These are phyloP conservation scores for Cymbidium sinense DNA, from an alignment of 106 monocot species.

Conservation along the genomic window DNA sequence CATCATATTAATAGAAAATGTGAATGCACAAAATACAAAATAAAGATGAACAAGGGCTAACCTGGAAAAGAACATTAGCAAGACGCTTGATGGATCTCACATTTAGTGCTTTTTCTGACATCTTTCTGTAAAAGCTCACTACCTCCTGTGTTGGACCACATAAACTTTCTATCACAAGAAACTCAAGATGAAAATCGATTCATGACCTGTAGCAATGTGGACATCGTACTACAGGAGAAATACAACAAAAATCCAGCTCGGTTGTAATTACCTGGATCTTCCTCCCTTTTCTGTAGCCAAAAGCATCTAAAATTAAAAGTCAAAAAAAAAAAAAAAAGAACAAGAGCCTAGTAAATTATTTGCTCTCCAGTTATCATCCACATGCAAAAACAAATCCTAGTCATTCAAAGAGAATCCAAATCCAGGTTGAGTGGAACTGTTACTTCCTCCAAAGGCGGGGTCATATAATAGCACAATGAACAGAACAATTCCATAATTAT, in stretches of 20 bases:
- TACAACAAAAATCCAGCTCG: constrained; percentile 37
- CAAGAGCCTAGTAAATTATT: not conserved
- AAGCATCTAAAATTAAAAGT: not conserved
- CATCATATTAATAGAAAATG: not conserved
- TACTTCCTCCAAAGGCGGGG: not conserved
- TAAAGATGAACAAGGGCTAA: not conserved
- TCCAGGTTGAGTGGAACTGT: not conserved
- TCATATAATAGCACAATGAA: not conserved
- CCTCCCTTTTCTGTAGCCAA: constrained; percentile 36
- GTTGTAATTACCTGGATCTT: constrained; percentile 36
- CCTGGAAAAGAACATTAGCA: constrained; percentile 58
- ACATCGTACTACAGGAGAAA: constrained; percentile 44
- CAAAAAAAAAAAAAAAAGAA: not conserved
- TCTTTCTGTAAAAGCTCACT: constrained; percentile 24
- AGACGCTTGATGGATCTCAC: constrained; percentile 39
- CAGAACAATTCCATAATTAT: not conserved
- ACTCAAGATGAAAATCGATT: not conserved
- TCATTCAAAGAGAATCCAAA: no score
- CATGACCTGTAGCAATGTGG: constrained; percentile 38
- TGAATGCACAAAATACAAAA: not conserved
- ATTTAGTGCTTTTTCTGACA: constrained; percentile 16
- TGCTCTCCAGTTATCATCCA: no score
- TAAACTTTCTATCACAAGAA: not conserved
- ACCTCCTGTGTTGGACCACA: constrained; percentile 29
- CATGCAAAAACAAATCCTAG: no score